Evolutionary conservation across 176 grass and related monocot genomes (phyloP), one percentile per base, ranked within the genome.

Genomic region (Elaeis guineensis): DNA sequence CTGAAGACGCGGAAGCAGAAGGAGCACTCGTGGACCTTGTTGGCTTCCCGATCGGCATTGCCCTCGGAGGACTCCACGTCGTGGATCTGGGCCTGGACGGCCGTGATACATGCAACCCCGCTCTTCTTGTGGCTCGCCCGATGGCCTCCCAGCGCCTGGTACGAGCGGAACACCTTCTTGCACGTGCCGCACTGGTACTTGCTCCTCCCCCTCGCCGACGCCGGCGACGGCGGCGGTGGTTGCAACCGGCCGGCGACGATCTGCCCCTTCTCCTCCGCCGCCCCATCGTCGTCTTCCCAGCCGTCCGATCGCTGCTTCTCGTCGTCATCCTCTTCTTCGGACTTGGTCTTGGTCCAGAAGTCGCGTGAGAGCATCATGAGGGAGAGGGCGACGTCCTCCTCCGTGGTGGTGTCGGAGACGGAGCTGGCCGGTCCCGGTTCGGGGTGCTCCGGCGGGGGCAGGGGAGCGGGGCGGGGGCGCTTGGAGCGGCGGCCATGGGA

Each of bases 281-380:
- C 55, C 7, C 28, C 32, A 5, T 50, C 48, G 3, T 19, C 57
- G 7, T 51, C 35, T 3, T 50, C 35, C 19, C 57, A 19, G 55
- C 60, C 9, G 39, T 12, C 35, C 32, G 69, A 24, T n/a, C 20
- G 48, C 48, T n/a, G 1, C 16, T 59, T 58, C 81, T 71, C 24
- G 77, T 44, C 11, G 9, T 44, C 11, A 8, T 44, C 35, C 78
- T 78, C 65, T 3, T 60, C 62, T 6, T 72, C 60, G 51, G 54
- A 65, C 52, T 65, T 75, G 75, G 63, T 62, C 22, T 65, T 51
- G 59, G 61, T 23, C 93, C 88, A 89, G 53, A 70, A 85, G 77
- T 90, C 83, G 54, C 81, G 82, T 30, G 90, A 80, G 26, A 95
- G 83, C 77, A 84, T 82, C 74, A 87, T 74, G 12, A 90, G 79